Evolutionary conservation across 1,284 basidiomycete species (phyloP).

Genomic region (Malassezia yamatoensis): DNA sequence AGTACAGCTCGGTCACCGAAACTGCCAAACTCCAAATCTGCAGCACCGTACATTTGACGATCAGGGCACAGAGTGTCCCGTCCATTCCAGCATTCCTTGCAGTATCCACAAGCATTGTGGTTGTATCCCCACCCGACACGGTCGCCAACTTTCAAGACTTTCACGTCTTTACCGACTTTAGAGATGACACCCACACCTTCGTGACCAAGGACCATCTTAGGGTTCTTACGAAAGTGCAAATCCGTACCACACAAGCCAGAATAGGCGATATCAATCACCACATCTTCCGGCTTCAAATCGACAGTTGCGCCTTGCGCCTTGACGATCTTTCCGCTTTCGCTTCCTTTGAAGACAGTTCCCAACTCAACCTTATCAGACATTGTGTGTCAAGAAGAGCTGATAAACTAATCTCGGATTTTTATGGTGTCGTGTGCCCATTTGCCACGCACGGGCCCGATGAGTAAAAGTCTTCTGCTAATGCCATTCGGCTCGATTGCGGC

Average conservation of each 20-base stretch:
- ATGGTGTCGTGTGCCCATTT: no score
- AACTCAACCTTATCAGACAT: slow-evolving; percentile 21
- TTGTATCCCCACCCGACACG: slow-evolving; percentile 44
- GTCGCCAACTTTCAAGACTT: slow-evolving; percentile 31
- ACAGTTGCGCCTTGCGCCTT: slow-evolving; percentile 22
- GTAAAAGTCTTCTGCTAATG: no score
- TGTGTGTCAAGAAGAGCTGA: slow-evolving; percentile 20
- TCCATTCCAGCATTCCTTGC: slow-evolving; percentile 36
- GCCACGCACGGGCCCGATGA: no score
- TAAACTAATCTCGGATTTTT: neutral
- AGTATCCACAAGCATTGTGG: slow-evolving; percentile 33
- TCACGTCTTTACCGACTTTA: slow-evolving; percentile 31
- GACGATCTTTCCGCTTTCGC: slow-evolving; percentile 33
- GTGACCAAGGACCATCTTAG: slow-evolving; percentile 38
- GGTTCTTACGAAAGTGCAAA: slow-evolving; percentile 29
- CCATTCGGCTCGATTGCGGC: no score
- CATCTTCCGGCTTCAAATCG: slow-evolving; percentile 23
- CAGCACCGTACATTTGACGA: slow-evolving; percentile 29
- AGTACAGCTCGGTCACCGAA: slow-evolving; percentile 42
- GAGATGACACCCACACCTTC: slow-evolving; percentile 42
- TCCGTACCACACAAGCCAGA: slow-evolving; percentile 43
- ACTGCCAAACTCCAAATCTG: slow-evolving; percentile 32
- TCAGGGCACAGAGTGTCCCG: slow-evolving; percentile 33
- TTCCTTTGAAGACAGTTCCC: slow-evolving; percentile 39
- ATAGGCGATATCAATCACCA: slow-evolving; percentile 40